phyloP scores from a whole-genome alignment of 768 basidiomycete species.

The Pulveroboletus ravenelii region DNA sequence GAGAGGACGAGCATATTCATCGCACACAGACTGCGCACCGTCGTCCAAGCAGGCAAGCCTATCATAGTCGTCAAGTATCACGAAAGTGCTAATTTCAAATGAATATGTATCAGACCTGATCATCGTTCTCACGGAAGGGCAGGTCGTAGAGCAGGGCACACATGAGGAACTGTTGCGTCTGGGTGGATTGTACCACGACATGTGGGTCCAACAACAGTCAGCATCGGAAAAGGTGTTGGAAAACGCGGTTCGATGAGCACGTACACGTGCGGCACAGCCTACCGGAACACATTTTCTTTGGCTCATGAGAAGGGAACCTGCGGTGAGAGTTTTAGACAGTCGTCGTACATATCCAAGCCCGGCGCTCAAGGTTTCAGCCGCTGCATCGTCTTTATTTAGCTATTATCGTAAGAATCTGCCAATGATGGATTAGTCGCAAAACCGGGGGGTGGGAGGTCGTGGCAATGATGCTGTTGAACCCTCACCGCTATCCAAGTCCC shows the following conservation, averaged over 20 bases:
- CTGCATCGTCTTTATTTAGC: neutral
- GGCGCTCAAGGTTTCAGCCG: too few relatives aligned
- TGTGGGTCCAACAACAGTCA: constrained; percentile 81
- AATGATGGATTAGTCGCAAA: neutral
- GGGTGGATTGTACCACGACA: constrained; percentile 68
- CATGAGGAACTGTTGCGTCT: constrained; percentile 78
- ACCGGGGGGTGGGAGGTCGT: neutral
- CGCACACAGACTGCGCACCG: constrained; percentile 85
- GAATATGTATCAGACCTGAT: constrained; percentile 62
- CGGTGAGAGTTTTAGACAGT: neutral
- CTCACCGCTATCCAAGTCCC: too few relatives aligned
- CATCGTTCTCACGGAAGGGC: constrained; percentile 88
- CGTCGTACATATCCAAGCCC: neutral
- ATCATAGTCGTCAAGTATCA: neutral
- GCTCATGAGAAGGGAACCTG: neutral
- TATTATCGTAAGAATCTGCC: neutral
- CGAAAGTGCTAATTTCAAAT: neutral
- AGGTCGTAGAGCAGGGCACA: constrained; percentile 88
- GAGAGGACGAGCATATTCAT: constrained; percentile 94
- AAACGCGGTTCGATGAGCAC: neutral
- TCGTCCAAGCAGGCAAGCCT: constrained; percentile 78
- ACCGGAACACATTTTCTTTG: neutral
- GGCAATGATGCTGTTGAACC: too few relatives aligned
- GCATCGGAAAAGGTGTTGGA: constrained; percentile 31
- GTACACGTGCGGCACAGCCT: neutral